Base-by-base conservation (phyloP, 2,329 filamentous ascomycete species). In the Penicillium palitans region DNA sequence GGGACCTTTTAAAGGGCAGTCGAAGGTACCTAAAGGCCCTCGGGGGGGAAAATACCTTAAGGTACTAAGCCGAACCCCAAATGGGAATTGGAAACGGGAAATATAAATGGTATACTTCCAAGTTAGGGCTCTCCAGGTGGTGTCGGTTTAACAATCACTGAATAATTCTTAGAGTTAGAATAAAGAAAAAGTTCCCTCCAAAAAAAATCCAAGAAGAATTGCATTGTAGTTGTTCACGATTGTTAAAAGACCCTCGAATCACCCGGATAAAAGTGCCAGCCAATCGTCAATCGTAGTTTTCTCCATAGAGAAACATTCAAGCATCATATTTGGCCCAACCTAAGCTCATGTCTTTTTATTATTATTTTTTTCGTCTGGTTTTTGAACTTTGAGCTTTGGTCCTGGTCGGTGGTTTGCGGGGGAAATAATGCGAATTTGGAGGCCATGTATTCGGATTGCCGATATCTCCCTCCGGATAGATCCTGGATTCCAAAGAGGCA, bases 251-350 rank as follows among this genome's bases (percentile, higher is more conserved):
- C 4, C 29, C 19, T 47, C 17, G 31, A 31, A 31, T 41, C 45
- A 24, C 61, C 4, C 62, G 60, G 60, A 40, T 31, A 58, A 59
- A 45, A 47, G 2, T 60, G 51, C 61, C 61, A 45, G 37, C 63
- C 61, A 65, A 65, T 65, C 21, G 42, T 35, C 25, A 31, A 12
- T 13, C 12, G 31, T 33, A 13, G 31, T 33, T 33, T n/a, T 35
- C 33, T 58, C 52, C 52, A 37, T 33, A 33, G 12, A 31, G 29
- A 31, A 31, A 24, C 13, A 9, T 35, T 12, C 45, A 24, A 46
- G n/a, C 19, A 45, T 29, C 9, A 46, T 47, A 21, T n/a, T 35
- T 35, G 8, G 7, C 2, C 19, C 19, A 35, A 7, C 27, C 29
- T 17, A 10, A 35, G 29, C 19, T n/a, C 19, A 12, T n/a, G 6